A percentile compares a stretch with the other conserved stretches of the same genome.
These are phyloP conservation scores for Tetrahymena elliotti DNA, from an alignment of 73 alveolate species.

Conservation along the genomic window DNA sequence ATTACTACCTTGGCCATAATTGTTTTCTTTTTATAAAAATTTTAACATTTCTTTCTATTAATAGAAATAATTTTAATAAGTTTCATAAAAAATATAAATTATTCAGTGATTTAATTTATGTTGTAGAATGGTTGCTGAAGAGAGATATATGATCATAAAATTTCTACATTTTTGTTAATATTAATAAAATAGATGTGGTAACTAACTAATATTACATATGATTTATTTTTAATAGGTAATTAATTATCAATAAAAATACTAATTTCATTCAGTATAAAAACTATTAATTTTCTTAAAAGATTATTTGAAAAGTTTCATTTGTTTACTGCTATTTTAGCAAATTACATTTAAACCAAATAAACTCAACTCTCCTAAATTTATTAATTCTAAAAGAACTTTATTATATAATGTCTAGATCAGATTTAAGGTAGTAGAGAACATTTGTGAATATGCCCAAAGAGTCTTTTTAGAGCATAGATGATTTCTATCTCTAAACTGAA, in stretches of 20 bases:
- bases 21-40: too few relatives aligned
- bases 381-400: too few relatives aligned
- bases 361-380: background rate
- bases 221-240: background rate
- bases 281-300: background rate
- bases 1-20: too few relatives aligned
- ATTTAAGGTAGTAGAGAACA: background rate
- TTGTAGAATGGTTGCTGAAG: too few relatives aligned
- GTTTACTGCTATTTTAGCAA: background rate
- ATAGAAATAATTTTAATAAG: too few relatives aligned
- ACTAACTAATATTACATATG: background rate
- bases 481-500: background rate
- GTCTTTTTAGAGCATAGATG: background rate
- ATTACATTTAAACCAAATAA: too few relatives aligned
- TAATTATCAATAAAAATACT: background rate
- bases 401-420: background rate
- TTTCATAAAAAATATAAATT: too few relatives aligned
- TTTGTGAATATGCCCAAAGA: background rate
- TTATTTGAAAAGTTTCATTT: background rate
- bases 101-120: too few relatives aligned
- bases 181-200: background rate
- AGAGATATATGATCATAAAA: background rate
- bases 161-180: background rate
- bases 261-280: background rate
- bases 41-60: too few relatives aligned